Conservation (phyloP, 352 stramenopile genomes). For the Phytophthora sansomeana region DNA sequence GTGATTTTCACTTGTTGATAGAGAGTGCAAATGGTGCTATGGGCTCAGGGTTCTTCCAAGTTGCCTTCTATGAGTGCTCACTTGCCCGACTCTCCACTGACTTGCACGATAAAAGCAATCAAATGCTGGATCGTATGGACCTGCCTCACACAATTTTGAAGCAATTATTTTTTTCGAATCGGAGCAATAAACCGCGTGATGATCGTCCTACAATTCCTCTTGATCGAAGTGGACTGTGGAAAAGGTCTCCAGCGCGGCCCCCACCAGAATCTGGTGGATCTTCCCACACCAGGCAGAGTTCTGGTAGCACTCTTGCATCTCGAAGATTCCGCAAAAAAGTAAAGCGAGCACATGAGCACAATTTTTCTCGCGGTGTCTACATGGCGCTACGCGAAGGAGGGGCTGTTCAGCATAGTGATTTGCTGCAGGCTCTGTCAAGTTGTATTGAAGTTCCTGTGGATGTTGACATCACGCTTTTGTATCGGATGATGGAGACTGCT, state of each 20-base stretch:
- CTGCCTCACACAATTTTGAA: slow-evolving; percentile 60
- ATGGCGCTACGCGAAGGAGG: slow-evolving; percentile 78
- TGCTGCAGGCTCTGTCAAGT: slow-evolving; percentile 87
- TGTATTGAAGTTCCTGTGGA: slow-evolving; percentile 88
- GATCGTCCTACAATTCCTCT: slow-evolving; percentile 35
- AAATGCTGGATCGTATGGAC: slow-evolving; percentile 34
- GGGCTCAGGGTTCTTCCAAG: slow-evolving; percentile 85
- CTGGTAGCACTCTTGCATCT: slow-evolving; percentile 45
- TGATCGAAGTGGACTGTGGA: slow-evolving; percentile 31
- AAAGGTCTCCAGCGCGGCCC: slow-evolving; percentile 29
- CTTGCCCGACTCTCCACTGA: slow-evolving; percentile 61
- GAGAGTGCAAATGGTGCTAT: slow-evolving; percentile 54
- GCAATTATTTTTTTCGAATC: slow-evolving; percentile 63
- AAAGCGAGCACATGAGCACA: slow-evolving; percentile 88
- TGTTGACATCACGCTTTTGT: slow-evolving; percentile 88
- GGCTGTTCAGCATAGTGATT: slow-evolving; percentile 83
- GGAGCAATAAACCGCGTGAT: slow-evolving; percentile 17
- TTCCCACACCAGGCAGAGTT: slow-evolving; percentile 22
- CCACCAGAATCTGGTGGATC: slow-evolving; percentile 11
- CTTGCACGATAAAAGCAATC: slow-evolving; percentile 41
- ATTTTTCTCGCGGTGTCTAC: slow-evolving; percentile 90
- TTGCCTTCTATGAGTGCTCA: slow-evolving; percentile 90
- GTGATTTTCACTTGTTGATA: slow-evolving; percentile 85
- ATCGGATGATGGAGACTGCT: slow-evolving; percentile 78
- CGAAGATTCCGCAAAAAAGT: slow-evolving; percentile 82